Evolutionary conservation across 2,329 filamentous ascomycete genomes (phyloP), one percentile per base, ranked within the genome.

Genomic region (Nothopassalora personata): DNA sequence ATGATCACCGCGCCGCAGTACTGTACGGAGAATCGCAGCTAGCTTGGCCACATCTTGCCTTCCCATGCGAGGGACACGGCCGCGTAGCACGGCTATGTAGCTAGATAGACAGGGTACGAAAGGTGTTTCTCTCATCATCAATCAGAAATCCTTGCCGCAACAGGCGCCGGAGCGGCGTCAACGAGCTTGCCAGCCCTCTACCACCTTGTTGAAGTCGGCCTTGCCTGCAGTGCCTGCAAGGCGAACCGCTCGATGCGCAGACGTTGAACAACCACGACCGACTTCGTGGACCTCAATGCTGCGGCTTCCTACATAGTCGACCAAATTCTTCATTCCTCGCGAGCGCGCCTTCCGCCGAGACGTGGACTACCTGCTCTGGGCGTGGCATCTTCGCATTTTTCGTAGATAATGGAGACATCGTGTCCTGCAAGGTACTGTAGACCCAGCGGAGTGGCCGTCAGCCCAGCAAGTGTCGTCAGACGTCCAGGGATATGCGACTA

Each of bases 21-120:
- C 30, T 58, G 39, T 19, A 57, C 53, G 58, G 53, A 56, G 60
- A 58, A 56, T 55, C 53, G 46, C 36, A 39, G 51, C 15, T 19
- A 8, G 11, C 31, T 34, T 34, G 50, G 31, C 6, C 1, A 39
- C 11, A 15, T 51, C 48, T 15, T 33, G 4, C 13, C 27, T 13
- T 23, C 18, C 30, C 31, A 45, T 45, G 52, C n/a, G 52, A 54
- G 52, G 34, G 19, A 45, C 8, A 18, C 36, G 19, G 11, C 23
- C 10, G 46, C 46, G 46, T 49, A 49, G 19, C 46, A 33, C 51
- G 51, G 28, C 46, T 36, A 56, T 56, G 54, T 46, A 56, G 31
- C 54, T 56, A 51, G 54, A 56, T 31, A 56, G 28, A 54, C 30
- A 18, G 33, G 18, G 19, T 28, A 49, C 19, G n/a, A 30, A 2